A percentile compares a stretch with the other conserved stretches of the same genome.
phyloP scores from a whole-genome alignment of 192 early-diverging fungal species.

The Backusella liffmaniae region DNA sequence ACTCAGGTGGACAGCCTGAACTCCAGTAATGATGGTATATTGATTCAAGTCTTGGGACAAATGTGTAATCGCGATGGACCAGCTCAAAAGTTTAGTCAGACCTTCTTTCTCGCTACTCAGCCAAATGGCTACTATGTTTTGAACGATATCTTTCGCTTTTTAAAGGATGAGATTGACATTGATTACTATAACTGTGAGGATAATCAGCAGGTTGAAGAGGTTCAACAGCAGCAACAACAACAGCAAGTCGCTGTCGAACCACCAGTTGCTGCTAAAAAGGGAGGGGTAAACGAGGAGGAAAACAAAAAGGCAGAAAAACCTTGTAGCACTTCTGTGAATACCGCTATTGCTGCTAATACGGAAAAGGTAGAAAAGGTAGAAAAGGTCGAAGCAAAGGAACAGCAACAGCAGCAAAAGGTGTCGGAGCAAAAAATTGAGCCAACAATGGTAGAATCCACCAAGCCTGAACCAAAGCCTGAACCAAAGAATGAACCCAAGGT shows the following conservation, averaged over 20 bases:
- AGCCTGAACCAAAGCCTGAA: not conserved
- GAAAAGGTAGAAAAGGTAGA: conserved; percentile 12
- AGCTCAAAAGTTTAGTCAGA: conserved; percentile 87
- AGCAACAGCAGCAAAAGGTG: not conserved
- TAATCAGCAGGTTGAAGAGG: conserved; percentile 27
- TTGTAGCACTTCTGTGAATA: not conserved
- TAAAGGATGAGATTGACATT: conserved; percentile 76
- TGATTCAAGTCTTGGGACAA: conserved; percentile 90
- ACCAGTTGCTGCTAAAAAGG: conserved; percentile 5
- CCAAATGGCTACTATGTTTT: conserved; percentile 89
- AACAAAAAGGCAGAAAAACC: not conserved
- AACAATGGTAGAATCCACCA: not conserved
- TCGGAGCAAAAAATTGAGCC: not conserved
- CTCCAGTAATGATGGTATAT: conserved; percentile 73
- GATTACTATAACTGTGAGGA: conserved; percentile 40
- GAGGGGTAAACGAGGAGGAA: conserved; percentile 12
- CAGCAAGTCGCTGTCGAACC: not conserved
- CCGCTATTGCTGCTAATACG: not conserved
- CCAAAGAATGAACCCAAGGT: not conserved
- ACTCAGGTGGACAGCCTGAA: conserved; percentile 84
- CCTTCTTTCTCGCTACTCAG: conserved; percentile 89
- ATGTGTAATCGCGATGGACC: conserved; percentile 82
- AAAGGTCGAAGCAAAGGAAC: conserved; percentile 2
- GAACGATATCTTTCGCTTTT: conserved; percentile 93
- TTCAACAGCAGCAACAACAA: conserved; percentile 6